Evolutionary conservation across 306 rosid species (phyloP).

Genomic region (Echinosophora koreensis): DNA sequence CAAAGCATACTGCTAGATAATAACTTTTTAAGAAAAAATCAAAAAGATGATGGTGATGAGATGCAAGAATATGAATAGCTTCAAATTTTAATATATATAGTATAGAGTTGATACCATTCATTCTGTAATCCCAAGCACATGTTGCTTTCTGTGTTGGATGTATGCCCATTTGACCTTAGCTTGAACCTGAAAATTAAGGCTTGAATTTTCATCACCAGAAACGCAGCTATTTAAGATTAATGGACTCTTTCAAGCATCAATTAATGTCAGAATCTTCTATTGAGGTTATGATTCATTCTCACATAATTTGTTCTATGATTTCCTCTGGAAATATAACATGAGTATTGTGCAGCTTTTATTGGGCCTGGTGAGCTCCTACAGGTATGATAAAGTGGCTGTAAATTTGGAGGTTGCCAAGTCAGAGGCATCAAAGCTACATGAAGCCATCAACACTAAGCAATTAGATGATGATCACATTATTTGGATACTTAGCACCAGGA

Average conservation of each 20-base stretch:
- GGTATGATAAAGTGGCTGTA: constrained; percentile 74
- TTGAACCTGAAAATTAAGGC: constrained; percentile 14
- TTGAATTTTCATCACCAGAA: constrained; percentile 7
- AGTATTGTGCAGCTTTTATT: constrained; percentile 69
- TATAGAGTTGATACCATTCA: background rate
- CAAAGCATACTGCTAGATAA: background rate
- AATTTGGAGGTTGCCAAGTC: constrained; percentile 58
- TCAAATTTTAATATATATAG: background rate
- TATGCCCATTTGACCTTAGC: background rate
- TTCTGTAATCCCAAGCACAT: background rate
- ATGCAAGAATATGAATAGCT: background rate
- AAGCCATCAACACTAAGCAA: constrained; percentile 66
- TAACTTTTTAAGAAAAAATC: background rate
- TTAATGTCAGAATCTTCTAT: background rate
- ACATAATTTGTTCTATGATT: constrained; percentile 14
- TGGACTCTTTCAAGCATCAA: constrained; percentile 1
- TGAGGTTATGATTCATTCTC: background rate
- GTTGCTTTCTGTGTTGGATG: background rate
- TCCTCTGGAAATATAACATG: constrained; percentile 33
- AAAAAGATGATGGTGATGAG: background rate
- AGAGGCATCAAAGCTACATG: constrained; percentile 75
- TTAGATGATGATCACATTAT: constrained; percentile 68
- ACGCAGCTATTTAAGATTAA: background rate
- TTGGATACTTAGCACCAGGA: constrained; percentile 86
- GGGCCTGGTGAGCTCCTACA: constrained; percentile 81